phyloP scores from a whole-genome alignment of 192 early-diverging fungal species.

The Ambispora gerdemannii region DNA sequence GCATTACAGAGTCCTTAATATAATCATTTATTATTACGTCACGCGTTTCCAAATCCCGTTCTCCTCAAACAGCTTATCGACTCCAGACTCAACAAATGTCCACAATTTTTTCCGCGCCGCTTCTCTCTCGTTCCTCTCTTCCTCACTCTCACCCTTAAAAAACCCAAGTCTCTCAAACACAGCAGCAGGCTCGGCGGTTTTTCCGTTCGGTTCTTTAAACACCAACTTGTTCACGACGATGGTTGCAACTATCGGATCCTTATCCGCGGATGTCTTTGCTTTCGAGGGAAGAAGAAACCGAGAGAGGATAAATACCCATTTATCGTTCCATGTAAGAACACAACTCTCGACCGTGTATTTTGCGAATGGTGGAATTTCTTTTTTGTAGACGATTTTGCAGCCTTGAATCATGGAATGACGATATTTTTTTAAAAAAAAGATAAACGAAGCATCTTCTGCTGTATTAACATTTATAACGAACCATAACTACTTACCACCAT shows the following conservation, averaged over 20 bases:
- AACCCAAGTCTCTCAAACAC: neutral
- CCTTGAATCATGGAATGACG: neutral
- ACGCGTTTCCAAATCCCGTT: no score
- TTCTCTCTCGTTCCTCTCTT: neutral
- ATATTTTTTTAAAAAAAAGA: neutral
- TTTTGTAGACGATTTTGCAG: slow-evolving; percentile 38
- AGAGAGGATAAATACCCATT: slow-evolving; percentile 50
- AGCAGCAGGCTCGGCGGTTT: neutral
- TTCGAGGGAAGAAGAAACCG: slow-evolving; percentile 28
- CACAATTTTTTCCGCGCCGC: neutral
- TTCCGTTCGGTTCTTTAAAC: slow-evolving; percentile 19
- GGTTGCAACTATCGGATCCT: neutral
- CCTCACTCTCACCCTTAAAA: neutral
- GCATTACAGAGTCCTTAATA: no score
- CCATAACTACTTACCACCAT: neutral
- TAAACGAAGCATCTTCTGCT: neutral
- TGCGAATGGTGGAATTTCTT: slow-evolving; percentile 46
- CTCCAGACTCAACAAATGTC: slow-evolving; percentile 10
- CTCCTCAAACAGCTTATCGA: no score
- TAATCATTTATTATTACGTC: no score
- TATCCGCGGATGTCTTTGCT: no score
- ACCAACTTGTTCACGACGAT: neutral
- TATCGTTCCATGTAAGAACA: slow-evolving; percentile 50
- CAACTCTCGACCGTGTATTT: slow-evolving; percentile 48
- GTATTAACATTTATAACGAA: neutral